These are phyloP conservation scores for Salix exigua DNA, from an alignment of 345 rosid genomes.

Conservation along the genomic window DNA sequence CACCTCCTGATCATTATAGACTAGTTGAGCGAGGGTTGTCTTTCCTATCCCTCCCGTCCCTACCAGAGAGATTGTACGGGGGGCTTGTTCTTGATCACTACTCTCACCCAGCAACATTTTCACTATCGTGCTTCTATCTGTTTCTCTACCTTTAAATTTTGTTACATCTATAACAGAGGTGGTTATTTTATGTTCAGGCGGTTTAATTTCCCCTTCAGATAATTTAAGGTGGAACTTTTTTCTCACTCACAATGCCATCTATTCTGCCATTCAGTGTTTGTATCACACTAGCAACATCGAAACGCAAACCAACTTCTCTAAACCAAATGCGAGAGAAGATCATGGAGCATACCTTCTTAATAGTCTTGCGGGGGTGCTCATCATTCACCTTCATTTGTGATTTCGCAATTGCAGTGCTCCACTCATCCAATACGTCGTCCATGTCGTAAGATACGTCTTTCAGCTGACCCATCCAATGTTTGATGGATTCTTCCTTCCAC, in stretches of 20 bases:
- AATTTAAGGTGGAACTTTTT: neutral
- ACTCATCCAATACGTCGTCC: slow-evolving; percentile 9
- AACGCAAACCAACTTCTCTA: neutral
- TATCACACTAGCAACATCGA: neutral
- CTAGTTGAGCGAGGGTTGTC: slow-evolving; percentile 6
- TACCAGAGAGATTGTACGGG: neutral
- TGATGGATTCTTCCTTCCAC: too few relatives aligned
- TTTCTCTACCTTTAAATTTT: neutral
- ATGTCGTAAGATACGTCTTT: neutral
- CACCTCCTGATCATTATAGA: neutral
- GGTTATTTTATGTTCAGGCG: neutral
- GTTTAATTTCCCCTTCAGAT: fast-evolving
- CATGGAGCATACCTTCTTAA: slow-evolving; percentile 2
- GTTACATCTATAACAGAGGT: neutral
- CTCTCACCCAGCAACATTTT: neutral
- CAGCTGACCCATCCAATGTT: too few relatives aligned
- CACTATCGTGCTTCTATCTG: fast-evolving
- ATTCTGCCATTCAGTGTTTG: neutral
- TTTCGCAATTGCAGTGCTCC: neutral
- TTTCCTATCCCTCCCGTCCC: slow-evolving; percentile 12
- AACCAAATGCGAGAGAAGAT: neutral
- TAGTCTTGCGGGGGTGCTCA: too few relatives aligned
- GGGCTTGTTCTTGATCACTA: neutral
- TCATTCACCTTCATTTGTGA: neutral
- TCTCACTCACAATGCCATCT: neutral